phyloP scores from a whole-genome alignment of 1,284 basidiomycete genomes.

The Ustilago vetiveriae region DNA sequence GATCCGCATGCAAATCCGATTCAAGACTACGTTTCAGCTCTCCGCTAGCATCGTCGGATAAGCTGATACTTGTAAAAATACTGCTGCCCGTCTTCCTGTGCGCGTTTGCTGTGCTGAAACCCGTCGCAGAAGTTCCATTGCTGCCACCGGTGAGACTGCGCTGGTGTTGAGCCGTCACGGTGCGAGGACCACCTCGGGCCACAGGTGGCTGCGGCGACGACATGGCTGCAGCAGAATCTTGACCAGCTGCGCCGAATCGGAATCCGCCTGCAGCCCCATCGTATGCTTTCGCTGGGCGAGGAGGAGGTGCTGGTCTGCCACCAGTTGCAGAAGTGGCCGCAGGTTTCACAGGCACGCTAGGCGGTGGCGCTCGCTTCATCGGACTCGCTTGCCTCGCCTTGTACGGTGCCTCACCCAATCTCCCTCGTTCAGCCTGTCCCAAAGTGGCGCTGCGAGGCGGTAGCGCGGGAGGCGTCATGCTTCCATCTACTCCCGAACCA shows the following conservation, averaged over 20 bases:
- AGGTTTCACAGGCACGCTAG: slow-evolving; percentile 13
- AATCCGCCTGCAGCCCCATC: slow-evolving; percentile 30
- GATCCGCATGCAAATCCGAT: slow-evolving; percentile 16
- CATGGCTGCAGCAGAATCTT: background rate
- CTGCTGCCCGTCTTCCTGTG: slow-evolving; percentile 29
- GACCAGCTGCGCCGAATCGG: slow-evolving; percentile 14
- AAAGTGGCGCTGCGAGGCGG: slow-evolving; percentile 40
- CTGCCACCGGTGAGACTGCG: slow-evolving; percentile 6
- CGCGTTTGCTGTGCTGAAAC: background rate
- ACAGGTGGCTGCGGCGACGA: slow-evolving; percentile 1
- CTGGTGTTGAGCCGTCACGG: background rate
- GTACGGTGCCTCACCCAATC: slow-evolving; percentile 4
- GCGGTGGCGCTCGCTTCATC: slow-evolving; percentile 7
- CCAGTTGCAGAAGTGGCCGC: background rate
- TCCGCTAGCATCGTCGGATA: slow-evolving; percentile 29
- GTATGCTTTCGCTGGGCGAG: slow-evolving; percentile 13
- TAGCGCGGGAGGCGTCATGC: slow-evolving; percentile 22
- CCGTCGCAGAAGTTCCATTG: background rate
- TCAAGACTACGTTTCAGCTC: slow-evolving; percentile 32
- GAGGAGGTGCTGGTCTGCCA: slow-evolving; percentile 25
- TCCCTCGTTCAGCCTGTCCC: slow-evolving; percentile 9
- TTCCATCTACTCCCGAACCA: background rate
- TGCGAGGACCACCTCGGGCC: slow-evolving; percentile 7
- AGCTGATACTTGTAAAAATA: slow-evolving; percentile 39
- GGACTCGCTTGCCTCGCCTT: slow-evolving; percentile 14